Conservation (phyloP, 106 monocot genomes). For the Dendrobium nobile region DNA sequence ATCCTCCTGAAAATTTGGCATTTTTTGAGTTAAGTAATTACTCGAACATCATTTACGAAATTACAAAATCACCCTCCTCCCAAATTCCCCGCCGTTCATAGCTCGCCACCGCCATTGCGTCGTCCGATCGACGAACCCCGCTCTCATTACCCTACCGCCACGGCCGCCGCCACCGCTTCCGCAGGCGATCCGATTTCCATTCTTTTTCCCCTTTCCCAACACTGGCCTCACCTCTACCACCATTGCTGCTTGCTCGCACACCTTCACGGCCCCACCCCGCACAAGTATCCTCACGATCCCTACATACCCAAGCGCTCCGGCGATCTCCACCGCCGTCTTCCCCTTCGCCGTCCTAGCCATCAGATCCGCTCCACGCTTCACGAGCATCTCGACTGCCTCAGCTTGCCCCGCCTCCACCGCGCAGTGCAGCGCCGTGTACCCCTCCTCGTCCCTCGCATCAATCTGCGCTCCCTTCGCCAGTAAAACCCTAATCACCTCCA, state of each 20-base stretch:
- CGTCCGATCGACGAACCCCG: too few relatives aligned
- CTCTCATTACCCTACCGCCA: not conserved
- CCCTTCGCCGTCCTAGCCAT: constrained; percentile 34
- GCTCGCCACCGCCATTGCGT: not conserved
- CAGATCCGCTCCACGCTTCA: constrained; percentile 32
- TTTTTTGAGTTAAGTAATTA: too few relatives aligned
- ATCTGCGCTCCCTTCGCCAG: constrained; percentile 33
- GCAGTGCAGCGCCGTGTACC: constrained; percentile 55
- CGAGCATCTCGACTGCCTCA: constrained; percentile 35
- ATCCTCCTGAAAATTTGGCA: too few relatives aligned
- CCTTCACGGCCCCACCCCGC: constrained; percentile 10
- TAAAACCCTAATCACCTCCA: constrained; percentile 24
- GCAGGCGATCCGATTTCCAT: not conserved
- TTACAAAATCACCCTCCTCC: not conserved
- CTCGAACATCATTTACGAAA: not conserved
- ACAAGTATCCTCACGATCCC: constrained; percentile 25
- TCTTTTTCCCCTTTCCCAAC: constrained; percentile 8
- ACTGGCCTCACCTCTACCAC: not conserved
- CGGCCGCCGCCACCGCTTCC: constrained; percentile 9
- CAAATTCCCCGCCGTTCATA: not conserved
- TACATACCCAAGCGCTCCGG: constrained; percentile 22
- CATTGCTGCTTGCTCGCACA: not conserved
- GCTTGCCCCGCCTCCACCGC: constrained; percentile 40
- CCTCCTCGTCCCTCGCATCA: constrained; percentile 36
- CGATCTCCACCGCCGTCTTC: constrained; percentile 29